Base-by-base conservation (phyloP, 148 eudicot species). In the Nyssa sinensis region DNA sequence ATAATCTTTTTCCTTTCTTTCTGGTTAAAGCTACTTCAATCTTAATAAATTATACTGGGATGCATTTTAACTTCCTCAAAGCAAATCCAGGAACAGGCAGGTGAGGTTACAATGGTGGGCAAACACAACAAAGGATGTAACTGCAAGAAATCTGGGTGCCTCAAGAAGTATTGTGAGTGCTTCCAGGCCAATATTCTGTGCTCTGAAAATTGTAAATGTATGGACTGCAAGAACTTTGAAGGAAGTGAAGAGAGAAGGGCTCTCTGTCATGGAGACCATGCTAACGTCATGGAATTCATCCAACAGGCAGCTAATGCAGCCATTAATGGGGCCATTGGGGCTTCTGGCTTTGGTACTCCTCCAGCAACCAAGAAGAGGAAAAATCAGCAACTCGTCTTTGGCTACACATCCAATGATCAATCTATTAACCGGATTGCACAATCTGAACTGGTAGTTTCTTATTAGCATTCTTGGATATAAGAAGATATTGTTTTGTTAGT, bases 111-210 rank as follows among this genome's bases (percentile, higher is more conserved):
- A 59, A 25, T 74, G 21, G 59, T 74, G 31, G 85, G 68, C 65
- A 87, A 84, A 44, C 92, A 92, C 81, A 82, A 86, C 79, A 92
- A 88, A 81, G 97, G 97, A 65, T 92, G 97, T 81, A 79, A 92
- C 80, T 90, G 97, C 72, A 92, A 88, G 77, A 92, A 80, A 78
- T 81, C 87, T 28, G 88, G 92, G 76, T 92, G 97, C 75, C 97
- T 92, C 35, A 92, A 92, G 86, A 92, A 83, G 88, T 92, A 90
- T 77, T 92, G 94, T 28, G 97, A 92, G 81, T 92, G 97, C 82
- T 90, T 88, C 79, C 92, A 89, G 74, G 94, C 92, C 71, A 88
- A 86, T 79, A 84, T 89, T 76, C 81, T 86, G 37, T 92, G 97
- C 75, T 89, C 94, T 33, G 92, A 84, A 32, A 92, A 85, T 74